Percentiles rank a stretch among this genome's conserved stretches.
Conservation (phyloP, 352 stramenopile genomes). For the Phytophthora megakarya region DNA sequence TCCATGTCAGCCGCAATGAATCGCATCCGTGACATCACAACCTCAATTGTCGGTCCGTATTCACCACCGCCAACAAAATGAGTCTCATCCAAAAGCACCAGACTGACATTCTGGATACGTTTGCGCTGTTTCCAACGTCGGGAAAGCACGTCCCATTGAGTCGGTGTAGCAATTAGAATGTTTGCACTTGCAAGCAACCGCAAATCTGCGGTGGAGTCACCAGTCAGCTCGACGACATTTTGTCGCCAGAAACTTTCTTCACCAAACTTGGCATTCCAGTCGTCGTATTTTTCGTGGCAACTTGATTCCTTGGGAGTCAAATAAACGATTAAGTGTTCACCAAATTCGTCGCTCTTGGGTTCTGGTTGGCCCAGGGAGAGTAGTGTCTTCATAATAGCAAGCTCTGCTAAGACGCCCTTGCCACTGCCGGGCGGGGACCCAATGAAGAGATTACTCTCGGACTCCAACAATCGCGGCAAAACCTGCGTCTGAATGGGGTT, state of each 20-base stretch:
- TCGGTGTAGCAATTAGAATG: constrained; percentile 94
- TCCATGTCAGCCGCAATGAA: constrained; percentile 94
- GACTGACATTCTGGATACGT: constrained; percentile 92
- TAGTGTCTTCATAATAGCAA: constrained; percentile 96
- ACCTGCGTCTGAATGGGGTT: constrained; percentile 99
- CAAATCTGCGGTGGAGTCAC: constrained; percentile 94
- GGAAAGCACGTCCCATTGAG: constrained; percentile 97
- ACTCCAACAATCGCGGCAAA: constrained; percentile 96
- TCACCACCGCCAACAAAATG: constrained; percentile 95
- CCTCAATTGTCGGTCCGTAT: constrained; percentile 94
- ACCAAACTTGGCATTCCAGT: constrained; percentile 89
- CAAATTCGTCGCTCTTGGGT: constrained; percentile 60
- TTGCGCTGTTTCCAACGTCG: constrained; percentile 97
- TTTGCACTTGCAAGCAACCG: constrained; percentile 90
- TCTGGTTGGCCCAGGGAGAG: constrained; percentile 60
- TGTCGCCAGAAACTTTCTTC: constrained; percentile 79
- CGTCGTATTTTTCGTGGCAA: constrained; percentile 68
- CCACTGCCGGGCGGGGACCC: constrained; percentile 95
- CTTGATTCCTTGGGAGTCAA: constrained; percentile 90
- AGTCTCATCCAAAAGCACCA: constrained; percentile 97
- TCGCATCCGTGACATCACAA: constrained; percentile 97
- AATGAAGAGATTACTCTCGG: constrained; percentile 94
- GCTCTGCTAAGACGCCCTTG: constrained; percentile 94
- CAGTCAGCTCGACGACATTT: constrained; percentile 92
- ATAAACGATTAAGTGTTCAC: constrained; percentile 92